phyloP scores from a whole-genome alignment of 2,329 filamentous ascomycete genomes.

The Penicillium sp. region DNA sequence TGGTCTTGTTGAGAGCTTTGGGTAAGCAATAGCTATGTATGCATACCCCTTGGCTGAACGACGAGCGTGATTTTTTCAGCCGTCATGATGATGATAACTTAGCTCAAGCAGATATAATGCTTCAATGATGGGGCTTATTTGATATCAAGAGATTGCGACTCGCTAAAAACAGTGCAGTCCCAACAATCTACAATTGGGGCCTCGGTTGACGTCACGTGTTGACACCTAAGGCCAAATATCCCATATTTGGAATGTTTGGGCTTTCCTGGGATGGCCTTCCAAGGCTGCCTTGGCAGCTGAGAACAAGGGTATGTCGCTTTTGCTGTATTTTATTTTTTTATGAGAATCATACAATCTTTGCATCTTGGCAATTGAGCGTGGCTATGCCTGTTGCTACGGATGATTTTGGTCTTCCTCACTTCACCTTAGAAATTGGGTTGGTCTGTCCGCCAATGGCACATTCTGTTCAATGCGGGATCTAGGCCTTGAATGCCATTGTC shows the following conservation, averaged over 20 bases:
- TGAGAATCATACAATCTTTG: not conserved
- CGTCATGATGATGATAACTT: conserved; percentile 32
- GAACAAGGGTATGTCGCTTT: not conserved
- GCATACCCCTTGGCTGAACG: conserved; percentile 45
- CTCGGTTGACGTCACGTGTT: conserved; percentile 23
- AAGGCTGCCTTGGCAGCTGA: not conserved
- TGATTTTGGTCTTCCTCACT: not conserved
- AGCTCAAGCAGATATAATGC: not conserved
- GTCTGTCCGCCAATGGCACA: not conserved
- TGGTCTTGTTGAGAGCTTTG: conserved; percentile 1
- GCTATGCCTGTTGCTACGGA: not conserved
- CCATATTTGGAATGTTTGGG: not conserved
- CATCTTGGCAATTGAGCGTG: not conserved
- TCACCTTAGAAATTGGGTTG: not conserved
- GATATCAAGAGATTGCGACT: not conserved
- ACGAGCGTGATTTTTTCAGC: conserved; percentile 35
- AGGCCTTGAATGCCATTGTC: not conserved
- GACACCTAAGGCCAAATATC: conserved; percentile 16
- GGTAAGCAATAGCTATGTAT: conserved; percentile 1
- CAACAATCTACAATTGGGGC: conserved; percentile 7
- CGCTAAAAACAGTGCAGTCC: conserved; percentile 5
- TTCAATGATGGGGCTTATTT: not conserved
- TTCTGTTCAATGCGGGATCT: not conserved
- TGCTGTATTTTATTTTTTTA: not conserved
- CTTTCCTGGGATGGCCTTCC: not conserved